Base-by-base conservation (phyloP, 345 rosid species). In the Ceriops zippeliana region DNA sequence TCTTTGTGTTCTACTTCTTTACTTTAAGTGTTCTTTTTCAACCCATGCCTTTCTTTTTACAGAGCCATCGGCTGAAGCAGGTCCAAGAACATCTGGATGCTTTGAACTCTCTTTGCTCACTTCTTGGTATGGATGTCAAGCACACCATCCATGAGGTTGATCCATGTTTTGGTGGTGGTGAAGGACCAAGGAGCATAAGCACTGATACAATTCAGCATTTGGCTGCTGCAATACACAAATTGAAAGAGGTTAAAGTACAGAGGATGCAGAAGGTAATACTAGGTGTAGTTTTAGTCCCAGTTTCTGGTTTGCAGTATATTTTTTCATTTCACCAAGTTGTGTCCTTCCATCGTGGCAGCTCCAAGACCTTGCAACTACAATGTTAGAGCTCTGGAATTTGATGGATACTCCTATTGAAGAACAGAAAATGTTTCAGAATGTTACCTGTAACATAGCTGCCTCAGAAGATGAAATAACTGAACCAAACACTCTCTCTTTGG, bases 361-460 rank as follows among this genome's bases (percentile, higher is more conserved):
- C 59, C 99, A 96, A 92, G 99, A 96, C 79, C 91, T 90, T 63
- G 97, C 96, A 65, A 84, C 92, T 46, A 81, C 92, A 58, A 86
- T 96, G 92, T 76, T 96, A 81, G 95, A 89, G 83, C 85, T 96
- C 65, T 96, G 99, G 98, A 83, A 92, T 78, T 78, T 92, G 88
- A 92, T 96, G 99, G 99, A 96, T 67, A 96, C 98, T 63, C 99
- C 98, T 62, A 57, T 88, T 65, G 98, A 92, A 70, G 98, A 96
- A 83, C 99, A 96, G 69, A 97, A 89, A 82, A 75, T 75, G 78
- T 96, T 89, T 80, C 97, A 84, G 70, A 86, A 82, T 74, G 90
- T 96, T 66, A 96, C 99, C 35, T 82, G 95, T 75, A 96, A 96
- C 57, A 81, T 96, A 70, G 99, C 99, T 75, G 97, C 98, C 63